Percentiles rank a stretch among this genome's conserved stretches.
These are phyloP conservation scores for Aeminium ludgeri DNA, from an alignment of 495 filamentous ascomycete genomes.

Conservation along the genomic window DNA sequence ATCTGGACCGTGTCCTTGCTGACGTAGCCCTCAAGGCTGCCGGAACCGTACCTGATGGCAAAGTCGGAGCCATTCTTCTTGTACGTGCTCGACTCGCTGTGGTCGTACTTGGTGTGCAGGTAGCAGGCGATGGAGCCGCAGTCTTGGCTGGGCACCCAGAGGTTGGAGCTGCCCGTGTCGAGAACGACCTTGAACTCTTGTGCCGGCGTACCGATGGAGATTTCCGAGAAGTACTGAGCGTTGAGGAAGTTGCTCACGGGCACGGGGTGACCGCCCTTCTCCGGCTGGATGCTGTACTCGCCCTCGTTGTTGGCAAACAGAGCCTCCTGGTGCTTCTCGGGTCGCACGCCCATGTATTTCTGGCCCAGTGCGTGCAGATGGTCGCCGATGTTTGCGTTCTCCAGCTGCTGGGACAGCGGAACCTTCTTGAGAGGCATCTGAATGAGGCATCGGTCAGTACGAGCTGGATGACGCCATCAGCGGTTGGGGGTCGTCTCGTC, in stretches of 20 bases:
- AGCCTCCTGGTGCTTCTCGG: slow-evolving; percentile 47
- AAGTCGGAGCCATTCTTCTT: slow-evolving; percentile 84
- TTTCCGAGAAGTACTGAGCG: slow-evolving; percentile 97
- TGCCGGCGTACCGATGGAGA: slow-evolving; percentile 77
- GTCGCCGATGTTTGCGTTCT: slow-evolving; percentile 57
- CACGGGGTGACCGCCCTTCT: slow-evolving; percentile 59
- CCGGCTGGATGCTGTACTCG: slow-evolving; percentile 47
- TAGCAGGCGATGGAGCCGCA: slow-evolving; percentile 97
- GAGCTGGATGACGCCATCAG: neutral
- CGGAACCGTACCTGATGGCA: slow-evolving; percentile 91
- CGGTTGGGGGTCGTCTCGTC: neutral
- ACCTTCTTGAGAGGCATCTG: slow-evolving; percentile 87
- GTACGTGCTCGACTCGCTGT: slow-evolving; percentile 75
- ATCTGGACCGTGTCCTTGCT: slow-evolving; percentile 74
- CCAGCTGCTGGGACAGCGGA: slow-evolving; percentile 75
- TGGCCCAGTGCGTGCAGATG: slow-evolving; percentile 71
- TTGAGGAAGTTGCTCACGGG: slow-evolving; percentile 96
- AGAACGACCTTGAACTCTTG: slow-evolving; percentile 97
- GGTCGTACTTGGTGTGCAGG: slow-evolving; percentile 92
- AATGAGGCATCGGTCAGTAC: neutral
- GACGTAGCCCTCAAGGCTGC: slow-evolving; percentile 83
- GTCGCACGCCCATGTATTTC: slow-evolving; percentile 85
- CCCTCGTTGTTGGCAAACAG: slow-evolving; percentile 41
- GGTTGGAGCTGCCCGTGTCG: slow-evolving; percentile 96
- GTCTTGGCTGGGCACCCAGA: slow-evolving; percentile 86